Percentiles rank a stretch among this genome's conserved stretches.
phyloP scores from a whole-genome alignment of 768 basidiomycete genomes.

The Dictyophora rubrovolvata region DNA sequence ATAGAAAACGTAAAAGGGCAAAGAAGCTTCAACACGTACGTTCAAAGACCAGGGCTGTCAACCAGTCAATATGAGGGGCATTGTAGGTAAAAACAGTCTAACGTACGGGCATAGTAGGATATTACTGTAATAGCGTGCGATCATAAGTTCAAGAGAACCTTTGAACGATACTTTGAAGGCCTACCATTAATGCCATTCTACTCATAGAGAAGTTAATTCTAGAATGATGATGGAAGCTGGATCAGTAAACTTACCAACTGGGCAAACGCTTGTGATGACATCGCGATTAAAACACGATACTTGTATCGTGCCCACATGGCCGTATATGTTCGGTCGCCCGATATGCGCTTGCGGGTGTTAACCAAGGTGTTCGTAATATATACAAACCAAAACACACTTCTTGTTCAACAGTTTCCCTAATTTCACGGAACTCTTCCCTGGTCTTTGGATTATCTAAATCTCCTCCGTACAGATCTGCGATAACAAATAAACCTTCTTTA shows the following conservation, averaged over 20 bases:
- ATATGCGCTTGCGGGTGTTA: constrained; percentile 40
- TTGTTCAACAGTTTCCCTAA: constrained; percentile 66
- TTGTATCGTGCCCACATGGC: constrained; percentile 85
- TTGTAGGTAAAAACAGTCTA: constrained; percentile 3
- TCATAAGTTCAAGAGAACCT: neutral
- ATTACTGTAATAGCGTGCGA: constrained; percentile 49
- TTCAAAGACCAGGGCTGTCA: constrained; percentile 79
- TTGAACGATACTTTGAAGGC: constrained; percentile 14
- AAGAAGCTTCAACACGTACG: constrained; percentile 31
- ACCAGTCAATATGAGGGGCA: constrained; percentile 8
- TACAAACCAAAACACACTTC: constrained; percentile 37
- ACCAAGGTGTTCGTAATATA: constrained; percentile 31
- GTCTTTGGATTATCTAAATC: constrained; percentile 58
- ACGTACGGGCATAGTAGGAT: constrained; percentile 80
- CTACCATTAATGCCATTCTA: constrained; percentile 93
- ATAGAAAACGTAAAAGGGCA: constrained; percentile 8
- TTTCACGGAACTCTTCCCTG: constrained; percentile 79
- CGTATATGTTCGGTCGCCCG: constrained; percentile 50
- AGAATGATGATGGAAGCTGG: neutral
- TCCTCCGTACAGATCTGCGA: constrained; percentile 84
- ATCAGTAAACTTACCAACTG: constrained; percentile 57
- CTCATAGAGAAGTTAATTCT: neutral
- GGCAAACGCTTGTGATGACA: constrained; percentile 93
- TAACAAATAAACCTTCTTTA: constrained; percentile 71
- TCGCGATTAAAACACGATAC: constrained; percentile 80